Evolutionary conservation across 2,329 filamentous ascomycete species (phyloP), one percentile per base, ranked within the genome.

Genomic region (Xylariaceae sp.): DNA sequence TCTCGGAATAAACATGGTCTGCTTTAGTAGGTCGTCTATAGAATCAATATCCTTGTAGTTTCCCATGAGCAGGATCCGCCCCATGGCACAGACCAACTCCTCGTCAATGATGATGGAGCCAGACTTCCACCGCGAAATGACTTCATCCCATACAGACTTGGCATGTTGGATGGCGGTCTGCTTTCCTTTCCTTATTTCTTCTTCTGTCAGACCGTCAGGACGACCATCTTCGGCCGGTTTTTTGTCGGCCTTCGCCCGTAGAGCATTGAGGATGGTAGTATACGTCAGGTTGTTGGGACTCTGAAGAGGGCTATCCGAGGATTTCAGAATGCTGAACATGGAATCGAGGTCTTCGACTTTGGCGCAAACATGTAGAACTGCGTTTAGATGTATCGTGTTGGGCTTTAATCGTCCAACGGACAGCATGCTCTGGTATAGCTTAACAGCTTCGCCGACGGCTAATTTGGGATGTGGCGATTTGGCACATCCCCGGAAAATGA

Each of bases 301-400:
- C 30, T 81, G 80, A 0, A 78, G 67, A 0, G 83, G 72, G 13
- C 85, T 79, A 15, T 91, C 86, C 53, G 92, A 79, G 30, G 85
- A 83, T n/a, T 83, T 79, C 41, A 86, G 82, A 59, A 96, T 79
- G 51, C 80, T 80, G 77, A 94, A 95, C 61, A 97, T 74, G 15
- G 85, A 81, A 61, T 96, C 90, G 69, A 95, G 78, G 66, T 96
- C 86, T 12, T 77, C 70, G 3, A 88, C 86, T 53, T 83, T 79
- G 45, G 86, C 81, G 68, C 92, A 97, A 8, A 94, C 87, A 54
- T 85, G 84, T 42, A 99, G 75, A n/a, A 91, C 83, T 9, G 92
- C 89, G 68, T 99, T 99, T 58, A 89, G 84, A 66, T 97, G 94
- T 53, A 89, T 87, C 34, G 86, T 87, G 61, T 85, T 88, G 15